A percentile compares a stretch with the other conserved stretches of the same genome.
These are phyloP conservation scores for Apiotrichum akiyoshidainum DNA, from an alignment of 1,284 basidiomycete species.

Conservation along the genomic window DNA sequence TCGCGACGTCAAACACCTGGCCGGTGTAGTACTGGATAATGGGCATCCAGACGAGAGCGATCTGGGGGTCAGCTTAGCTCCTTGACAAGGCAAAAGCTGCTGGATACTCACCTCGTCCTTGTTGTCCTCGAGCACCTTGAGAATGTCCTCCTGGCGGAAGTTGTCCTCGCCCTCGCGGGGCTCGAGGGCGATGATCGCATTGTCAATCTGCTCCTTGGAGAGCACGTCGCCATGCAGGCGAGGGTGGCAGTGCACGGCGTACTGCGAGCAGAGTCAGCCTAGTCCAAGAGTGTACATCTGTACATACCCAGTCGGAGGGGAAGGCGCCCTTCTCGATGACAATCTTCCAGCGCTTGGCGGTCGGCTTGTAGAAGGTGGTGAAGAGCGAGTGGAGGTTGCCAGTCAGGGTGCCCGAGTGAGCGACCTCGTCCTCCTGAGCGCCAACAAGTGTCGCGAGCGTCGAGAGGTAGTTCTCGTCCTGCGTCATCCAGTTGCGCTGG, in stretches of 20 bases:
- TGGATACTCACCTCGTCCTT: constrained; percentile 53
- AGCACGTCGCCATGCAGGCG: constrained; percentile 65
- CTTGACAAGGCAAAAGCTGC: neutral
- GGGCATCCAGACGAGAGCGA: constrained; percentile 84
- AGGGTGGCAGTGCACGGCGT: constrained; percentile 89
- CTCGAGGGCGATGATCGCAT: constrained; percentile 70
- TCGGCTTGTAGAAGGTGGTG: constrained; percentile 89
- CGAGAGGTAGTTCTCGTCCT: constrained; percentile 69
- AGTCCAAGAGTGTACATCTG: neutral
- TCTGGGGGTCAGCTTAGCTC: constrained; percentile 43
- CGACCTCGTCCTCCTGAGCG: constrained; percentile 81
- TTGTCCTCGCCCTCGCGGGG: constrained; percentile 79
- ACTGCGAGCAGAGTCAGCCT: constrained; percentile 59
- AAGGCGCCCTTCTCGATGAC: constrained; percentile 92
- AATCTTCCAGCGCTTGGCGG: constrained; percentile 78
- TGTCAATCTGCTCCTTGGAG: constrained; percentile 59
- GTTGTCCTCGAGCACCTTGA: constrained; percentile 69
- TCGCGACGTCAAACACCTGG: constrained; percentile 85
- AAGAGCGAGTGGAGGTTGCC: constrained; percentile 93
- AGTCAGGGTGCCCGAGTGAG: constrained; percentile 90
- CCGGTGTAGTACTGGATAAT: constrained; percentile 97
- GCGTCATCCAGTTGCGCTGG: constrained; percentile 76
- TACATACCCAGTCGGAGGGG: constrained; percentile 83
- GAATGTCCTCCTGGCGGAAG: constrained; percentile 87
- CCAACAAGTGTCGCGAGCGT: constrained; percentile 81